Evolutionary conservation across 2,329 filamentous ascomycete genomes (phyloP).

Genomic region (Leptodontidium sp.): DNA sequence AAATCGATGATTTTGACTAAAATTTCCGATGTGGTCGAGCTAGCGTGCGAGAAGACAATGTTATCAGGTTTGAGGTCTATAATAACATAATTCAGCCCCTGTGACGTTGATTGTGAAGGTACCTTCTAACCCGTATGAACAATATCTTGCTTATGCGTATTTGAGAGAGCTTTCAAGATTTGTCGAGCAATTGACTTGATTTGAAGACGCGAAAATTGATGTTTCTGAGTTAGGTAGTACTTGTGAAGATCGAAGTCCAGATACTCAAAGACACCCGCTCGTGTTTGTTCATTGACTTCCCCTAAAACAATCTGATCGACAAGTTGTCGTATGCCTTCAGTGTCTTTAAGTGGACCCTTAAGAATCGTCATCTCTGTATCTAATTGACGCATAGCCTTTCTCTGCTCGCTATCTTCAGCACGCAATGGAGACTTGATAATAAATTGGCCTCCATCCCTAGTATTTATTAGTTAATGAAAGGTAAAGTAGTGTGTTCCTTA

Average conservation of each 20-base stretch:
- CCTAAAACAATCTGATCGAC: constrained; percentile 27
- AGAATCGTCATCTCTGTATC: constrained; percentile 24
- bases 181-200: constrained; percentile 29
- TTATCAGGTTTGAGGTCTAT: constrained; percentile 28
- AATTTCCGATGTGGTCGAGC: constrained; percentile 4
- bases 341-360: constrained; percentile 25
- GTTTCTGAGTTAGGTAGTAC: constrained; percentile 20
- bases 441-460: constrained; percentile 23
- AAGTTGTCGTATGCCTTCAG: constrained; percentile 28
- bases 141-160: constrained; percentile 24
- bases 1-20: constrained; percentile 29
- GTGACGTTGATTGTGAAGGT: not conserved
- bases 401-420: constrained; percentile 18
- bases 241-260: constrained; percentile 26
- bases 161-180: constrained; percentile 25
- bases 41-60: constrained; percentile 23
- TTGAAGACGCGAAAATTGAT: constrained; percentile 21
- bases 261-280: constrained; percentile 25
- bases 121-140: constrained; percentile 25
- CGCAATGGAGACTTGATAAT: constrained; percentile 30
- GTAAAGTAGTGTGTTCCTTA: constrained; percentile 14
- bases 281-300: constrained; percentile 9
- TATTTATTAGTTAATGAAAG: constrained; percentile 11
- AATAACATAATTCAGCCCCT: constrained; percentile 7
- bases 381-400: constrained; percentile 23